Conservation (phyloP, 2,329 filamentous ascomycete genomes). For the Teratosphaeria zuluensis region DNA sequence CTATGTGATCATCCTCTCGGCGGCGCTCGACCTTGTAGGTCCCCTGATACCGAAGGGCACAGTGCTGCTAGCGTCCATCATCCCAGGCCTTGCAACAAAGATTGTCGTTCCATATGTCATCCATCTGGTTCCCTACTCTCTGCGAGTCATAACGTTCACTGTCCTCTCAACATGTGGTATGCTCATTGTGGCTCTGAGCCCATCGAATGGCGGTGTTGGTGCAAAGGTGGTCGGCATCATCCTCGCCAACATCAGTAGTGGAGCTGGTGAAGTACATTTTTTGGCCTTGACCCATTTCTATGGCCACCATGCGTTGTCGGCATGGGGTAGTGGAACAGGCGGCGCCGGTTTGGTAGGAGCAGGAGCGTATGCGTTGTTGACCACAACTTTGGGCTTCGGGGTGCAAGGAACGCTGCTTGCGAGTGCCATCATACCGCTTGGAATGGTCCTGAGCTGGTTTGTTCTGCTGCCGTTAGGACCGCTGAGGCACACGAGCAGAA, state of each 20-base stretch:
- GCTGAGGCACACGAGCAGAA: conserved; percentile 43
- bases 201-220: conserved; percentile 49
- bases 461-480: conserved; percentile 61
- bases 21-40: conserved; percentile 90
- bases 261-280: conserved; percentile 83
- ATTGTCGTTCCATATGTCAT: conserved; percentile 89
- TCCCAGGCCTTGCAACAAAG: conserved; percentile 83
- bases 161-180: conserved; percentile 72
- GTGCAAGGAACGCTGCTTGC: conserved; percentile 66
- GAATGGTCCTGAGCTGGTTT: conserved; percentile 87
- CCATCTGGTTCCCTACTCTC: conserved; percentile 69
- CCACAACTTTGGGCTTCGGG: conserved; percentile 65
- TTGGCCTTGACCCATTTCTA: conserved; percentile 89
- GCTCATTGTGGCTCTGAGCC: conserved; percentile 77
- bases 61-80: conserved; percentile 84
- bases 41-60: conserved; percentile 77
- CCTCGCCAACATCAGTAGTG: conserved; percentile 74
- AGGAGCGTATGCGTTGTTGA: conserved; percentile 77
- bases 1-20: conserved; percentile 92
- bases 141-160: conserved; percentile 67
- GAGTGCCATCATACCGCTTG: conserved; percentile 65
- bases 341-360: conserved; percentile 81
- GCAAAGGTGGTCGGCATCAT: conserved; percentile 75
- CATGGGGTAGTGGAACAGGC: conserved; percentile 58
- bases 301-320: conserved; percentile 72